A percentile compares a stretch with the other conserved stretches of the same genome.
Evolutionary conservation across 495 filamentous ascomycete species (phyloP).

Genomic region (Aspergillus ellipticus): DNA sequence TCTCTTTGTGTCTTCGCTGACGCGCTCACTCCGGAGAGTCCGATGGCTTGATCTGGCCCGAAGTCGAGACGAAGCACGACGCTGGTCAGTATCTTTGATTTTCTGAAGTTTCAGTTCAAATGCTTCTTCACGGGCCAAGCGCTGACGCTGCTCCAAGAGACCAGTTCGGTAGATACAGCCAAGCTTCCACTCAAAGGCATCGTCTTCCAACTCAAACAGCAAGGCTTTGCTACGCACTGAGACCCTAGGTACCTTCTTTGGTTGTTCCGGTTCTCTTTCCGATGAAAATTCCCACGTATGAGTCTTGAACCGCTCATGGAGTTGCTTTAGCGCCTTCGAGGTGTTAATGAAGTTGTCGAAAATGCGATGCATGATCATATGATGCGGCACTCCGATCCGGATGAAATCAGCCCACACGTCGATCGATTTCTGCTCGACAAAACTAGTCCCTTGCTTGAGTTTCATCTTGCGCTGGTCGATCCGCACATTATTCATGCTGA

Average conservation of each 20-base stretch:
- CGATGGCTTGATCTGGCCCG: constrained; percentile 50
- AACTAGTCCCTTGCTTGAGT: constrained; percentile 56
- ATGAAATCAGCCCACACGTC: constrained; percentile 85
- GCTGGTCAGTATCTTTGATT: constrained; percentile 64
- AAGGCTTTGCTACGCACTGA: constrained; percentile 76
- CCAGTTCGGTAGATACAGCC: constrained; percentile 88
- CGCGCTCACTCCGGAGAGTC: constrained; percentile 42
- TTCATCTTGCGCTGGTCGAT: constrained; percentile 74
- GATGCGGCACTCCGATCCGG: constrained; percentile 86
- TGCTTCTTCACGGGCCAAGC: constrained; percentile 84
- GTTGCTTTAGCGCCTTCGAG: constrained; percentile 79
- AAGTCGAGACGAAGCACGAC: constrained; percentile 45
- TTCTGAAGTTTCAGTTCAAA: constrained; percentile 83
- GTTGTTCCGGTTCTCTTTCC: constrained; percentile 73
- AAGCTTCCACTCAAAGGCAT: constrained; percentile 95
- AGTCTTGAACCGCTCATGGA: constrained; percentile 86
- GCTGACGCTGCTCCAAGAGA: constrained; percentile 81
- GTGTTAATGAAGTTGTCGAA: constrained; percentile 90
- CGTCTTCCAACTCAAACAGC: constrained; percentile 90
- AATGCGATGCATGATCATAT: constrained; percentile 84
- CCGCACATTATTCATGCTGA: constrained; percentile 75
- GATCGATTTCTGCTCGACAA: constrained; percentile 74
- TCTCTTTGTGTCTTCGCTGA: constrained; percentile 41
- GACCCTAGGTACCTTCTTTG: constrained; percentile 80
- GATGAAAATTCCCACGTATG: constrained; percentile 83